Percentiles rank a stretch among this genome's conserved stretches.
Conservation (phyloP, 306 rosid species). For the Begonia fuchsioides region DNA sequence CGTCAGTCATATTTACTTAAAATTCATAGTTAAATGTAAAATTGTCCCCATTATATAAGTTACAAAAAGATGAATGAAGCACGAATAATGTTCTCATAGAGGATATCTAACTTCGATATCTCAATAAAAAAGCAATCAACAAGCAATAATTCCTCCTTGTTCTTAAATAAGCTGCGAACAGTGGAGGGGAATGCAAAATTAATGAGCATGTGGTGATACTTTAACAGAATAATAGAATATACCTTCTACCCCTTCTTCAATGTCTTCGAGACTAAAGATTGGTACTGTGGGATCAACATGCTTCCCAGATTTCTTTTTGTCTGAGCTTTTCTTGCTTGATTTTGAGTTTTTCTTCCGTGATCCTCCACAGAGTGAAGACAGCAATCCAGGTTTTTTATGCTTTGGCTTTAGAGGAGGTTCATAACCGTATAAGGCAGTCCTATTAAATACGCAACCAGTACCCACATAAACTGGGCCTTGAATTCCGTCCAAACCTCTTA, state of each 20-base stretch:
- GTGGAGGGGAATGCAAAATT: conserved; percentile 1
- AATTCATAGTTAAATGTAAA: background rate
- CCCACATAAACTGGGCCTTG: conserved; percentile 99
- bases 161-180: background rate
- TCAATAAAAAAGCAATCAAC: background rate
- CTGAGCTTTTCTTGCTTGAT: conserved; percentile 61
- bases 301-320: conserved; percentile 68
- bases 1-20: background rate
- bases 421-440: conserved; percentile 86
- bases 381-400: conserved; percentile 54
- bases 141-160: conserved; percentile 3
- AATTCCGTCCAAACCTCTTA: conserved; percentile 93
- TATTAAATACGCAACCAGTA: conserved; percentile 90
- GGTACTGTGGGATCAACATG: conserved; percentile 73
- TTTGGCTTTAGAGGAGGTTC: conserved; percentile 84
- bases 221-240: conserved; percentile 6
- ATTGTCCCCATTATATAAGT: background rate
- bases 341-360: conserved; percentile 55
- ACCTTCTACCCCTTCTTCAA: conserved; percentile 98
- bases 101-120: background rate
- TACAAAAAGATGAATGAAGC: too few species aligned
- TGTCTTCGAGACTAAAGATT: conserved; percentile 71
- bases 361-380: conserved; percentile 64
- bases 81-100: too few species aligned
- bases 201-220: background rate